Conservation (phyloP, 305 asterid genomes). For the Fraxinus floribunda region DNA sequence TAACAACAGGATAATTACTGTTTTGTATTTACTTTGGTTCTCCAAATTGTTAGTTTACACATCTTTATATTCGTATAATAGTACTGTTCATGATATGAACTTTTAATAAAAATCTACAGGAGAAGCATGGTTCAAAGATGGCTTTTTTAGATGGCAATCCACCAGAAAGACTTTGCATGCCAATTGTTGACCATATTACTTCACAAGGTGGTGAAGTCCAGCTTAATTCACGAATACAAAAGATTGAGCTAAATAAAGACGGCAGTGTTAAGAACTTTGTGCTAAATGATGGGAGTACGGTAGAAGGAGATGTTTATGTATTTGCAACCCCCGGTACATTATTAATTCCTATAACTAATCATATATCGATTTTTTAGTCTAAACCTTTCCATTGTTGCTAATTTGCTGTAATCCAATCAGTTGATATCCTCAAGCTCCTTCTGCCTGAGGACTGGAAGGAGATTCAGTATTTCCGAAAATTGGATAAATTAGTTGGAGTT, state of each 20-base stretch:
- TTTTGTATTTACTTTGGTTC: not conserved
- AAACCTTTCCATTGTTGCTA: conserved; percentile 7
- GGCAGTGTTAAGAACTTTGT: conserved; percentile 66
- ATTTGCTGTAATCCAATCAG: conserved; percentile 35
- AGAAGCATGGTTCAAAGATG: conserved; percentile 98
- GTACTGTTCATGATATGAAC: not conserved
- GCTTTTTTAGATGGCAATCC: conserved; percentile 98
- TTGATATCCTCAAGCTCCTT: conserved; percentile 89
- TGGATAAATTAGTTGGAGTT: conserved; percentile 93
- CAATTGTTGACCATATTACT: conserved; percentile 74
- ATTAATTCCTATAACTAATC: conserved; percentile 5
- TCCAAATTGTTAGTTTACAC: not conserved
- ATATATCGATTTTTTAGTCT: not conserved
- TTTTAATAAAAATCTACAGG: conserved; percentile 49
- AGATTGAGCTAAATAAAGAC: conserved; percentile 70
- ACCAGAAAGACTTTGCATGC: conserved; percentile 98
- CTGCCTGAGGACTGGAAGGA: conserved; percentile 89
- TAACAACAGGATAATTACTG: not conserved
- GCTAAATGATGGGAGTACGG: conserved; percentile 56
- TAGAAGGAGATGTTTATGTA: conserved; percentile 84
- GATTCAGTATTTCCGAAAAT: conserved; percentile 70
- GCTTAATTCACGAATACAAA: conserved; percentile 75
- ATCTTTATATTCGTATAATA: not conserved
- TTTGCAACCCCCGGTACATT: conserved; percentile 89
- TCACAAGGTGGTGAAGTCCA: conserved; percentile 79